Evolutionary conservation across 345 rosid genomes (phyloP).

Genomic region (Eucalyptus victrix): DNA sequence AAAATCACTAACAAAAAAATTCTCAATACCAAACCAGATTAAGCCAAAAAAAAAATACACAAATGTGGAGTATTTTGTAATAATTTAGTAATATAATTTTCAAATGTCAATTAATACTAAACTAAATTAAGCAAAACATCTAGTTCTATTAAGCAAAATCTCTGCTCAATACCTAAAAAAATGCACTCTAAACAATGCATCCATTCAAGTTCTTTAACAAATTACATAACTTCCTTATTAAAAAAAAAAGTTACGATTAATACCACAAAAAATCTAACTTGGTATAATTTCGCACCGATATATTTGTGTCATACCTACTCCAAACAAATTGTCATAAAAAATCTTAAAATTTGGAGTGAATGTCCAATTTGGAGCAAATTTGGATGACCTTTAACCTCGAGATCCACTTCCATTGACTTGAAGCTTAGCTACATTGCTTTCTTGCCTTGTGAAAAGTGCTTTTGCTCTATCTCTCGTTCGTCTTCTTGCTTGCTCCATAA

Average conservation of each 20-base stretch:
- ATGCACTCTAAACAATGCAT: neutral
- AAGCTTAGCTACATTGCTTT: neutral
- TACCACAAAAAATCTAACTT: neutral
- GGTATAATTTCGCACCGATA: rapidly evolving
- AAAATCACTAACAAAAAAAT: neutral
- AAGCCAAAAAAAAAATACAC: too few species aligned
- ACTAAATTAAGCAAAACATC: neutral
- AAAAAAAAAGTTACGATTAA: neutral
- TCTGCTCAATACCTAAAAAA: neutral
- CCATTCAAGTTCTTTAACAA: neutral
- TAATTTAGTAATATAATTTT: neutral
- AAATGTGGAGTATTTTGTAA: neutral
- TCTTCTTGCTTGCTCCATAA: neutral
- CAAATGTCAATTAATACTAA: neutral
- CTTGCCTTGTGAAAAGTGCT: neutral
- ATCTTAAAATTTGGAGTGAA: neutral
- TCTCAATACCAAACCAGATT: neutral
- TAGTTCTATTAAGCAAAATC: neutral
- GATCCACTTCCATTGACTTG: neutral
- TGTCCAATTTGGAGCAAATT: rapidly evolving
- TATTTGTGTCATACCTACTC: rapidly evolving
- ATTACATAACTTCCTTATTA: neutral
- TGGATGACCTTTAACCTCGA: neutral
- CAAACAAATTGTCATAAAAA: neutral
- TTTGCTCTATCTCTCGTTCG: neutral